Conservation (phyloP, 805 yeast species). For the Pichia membranifaciens region DNA sequence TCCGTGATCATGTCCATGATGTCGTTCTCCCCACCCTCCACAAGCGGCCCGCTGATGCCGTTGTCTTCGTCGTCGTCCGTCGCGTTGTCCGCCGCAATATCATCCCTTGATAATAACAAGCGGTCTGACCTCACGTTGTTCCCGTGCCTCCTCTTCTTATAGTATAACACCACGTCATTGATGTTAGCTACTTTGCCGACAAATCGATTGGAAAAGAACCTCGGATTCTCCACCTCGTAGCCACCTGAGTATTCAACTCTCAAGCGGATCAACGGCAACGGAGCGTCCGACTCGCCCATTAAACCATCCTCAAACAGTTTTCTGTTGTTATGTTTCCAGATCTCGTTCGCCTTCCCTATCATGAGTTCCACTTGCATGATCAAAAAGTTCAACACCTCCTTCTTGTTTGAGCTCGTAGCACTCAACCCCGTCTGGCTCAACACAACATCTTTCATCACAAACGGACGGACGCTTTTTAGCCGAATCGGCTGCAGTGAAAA, state of each 20-base stretch:
- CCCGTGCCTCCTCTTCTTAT: constrained; percentile 37
- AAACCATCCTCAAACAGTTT: constrained; percentile 23
- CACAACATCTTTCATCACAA: constrained; percentile 61
- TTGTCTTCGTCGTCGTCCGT: constrained; percentile 18
- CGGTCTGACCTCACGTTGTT: neutral
- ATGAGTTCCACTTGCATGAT: constrained; percentile 59
- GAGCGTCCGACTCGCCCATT: constrained; percentile 37
- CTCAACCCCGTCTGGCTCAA: constrained; percentile 50
- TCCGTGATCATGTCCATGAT: constrained; percentile 53
- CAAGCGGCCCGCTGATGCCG: constrained; percentile 20
- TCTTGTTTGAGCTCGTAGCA: constrained; percentile 56
- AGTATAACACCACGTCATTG: constrained; percentile 73
- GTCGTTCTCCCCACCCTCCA: constrained; percentile 17
- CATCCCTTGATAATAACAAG: neutral
- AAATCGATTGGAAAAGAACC: constrained; percentile 83
- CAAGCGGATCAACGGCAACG: constrained; percentile 75
- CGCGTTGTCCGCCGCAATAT: neutral
- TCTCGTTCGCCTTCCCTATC: constrained; percentile 51
- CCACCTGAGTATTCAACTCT: constrained; percentile 88
- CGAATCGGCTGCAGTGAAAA: constrained; percentile 54
- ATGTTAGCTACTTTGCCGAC: constrained; percentile 88
- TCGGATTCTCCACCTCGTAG: constrained; percentile 84
- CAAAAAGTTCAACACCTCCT: constrained; percentile 55
- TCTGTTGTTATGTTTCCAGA: constrained; percentile 36
- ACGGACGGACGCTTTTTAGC: constrained; percentile 74